Percentiles rank a stretch among this genome's conserved stretches.
These are phyloP conservation scores for Russula abietina DNA, from an alignment of 768 basidiomycete genomes.

Conservation along the genomic window DNA sequence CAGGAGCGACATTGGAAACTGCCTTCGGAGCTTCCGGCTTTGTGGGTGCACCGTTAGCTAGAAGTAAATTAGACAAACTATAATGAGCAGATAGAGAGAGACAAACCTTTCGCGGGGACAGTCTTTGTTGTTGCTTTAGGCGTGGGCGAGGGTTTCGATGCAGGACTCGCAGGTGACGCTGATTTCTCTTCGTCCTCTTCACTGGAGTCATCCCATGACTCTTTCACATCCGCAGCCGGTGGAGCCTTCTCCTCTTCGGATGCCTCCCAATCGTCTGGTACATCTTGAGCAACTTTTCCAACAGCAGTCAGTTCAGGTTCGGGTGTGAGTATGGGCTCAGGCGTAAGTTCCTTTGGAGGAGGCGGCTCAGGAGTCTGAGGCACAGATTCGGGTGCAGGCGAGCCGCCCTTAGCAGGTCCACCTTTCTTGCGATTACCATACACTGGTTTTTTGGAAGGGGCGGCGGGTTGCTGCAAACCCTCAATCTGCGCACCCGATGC, in stretches of 20 bases:
- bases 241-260: constrained; percentile 45
- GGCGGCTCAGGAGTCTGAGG: constrained; percentile 31
- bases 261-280: constrained; percentile 57
- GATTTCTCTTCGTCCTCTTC: constrained; percentile 30
- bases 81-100: neutral
- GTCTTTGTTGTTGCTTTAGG: neutral
- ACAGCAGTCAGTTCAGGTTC: constrained; percentile 26
- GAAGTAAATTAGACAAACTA: neutral
- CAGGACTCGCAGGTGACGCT: constrained; percentile 9
- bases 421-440: constrained; percentile 86
- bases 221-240: constrained; percentile 24
- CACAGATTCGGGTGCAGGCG: constrained; percentile 50
- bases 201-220: constrained; percentile 45
- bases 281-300: constrained; percentile 31
- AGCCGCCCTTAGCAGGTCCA: constrained; percentile 45
- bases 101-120: constrained; percentile 11
- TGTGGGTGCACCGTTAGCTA: constrained; percentile 16
- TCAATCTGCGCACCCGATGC: constrained; percentile 87
- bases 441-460: constrained; percentile 63
- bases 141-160: constrained; percentile 2
- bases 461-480: constrained; percentile 63
- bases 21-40: constrained; percentile 7
- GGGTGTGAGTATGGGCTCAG: constrained; percentile 26
- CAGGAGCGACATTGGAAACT: constrained; percentile 21
- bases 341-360: constrained; percentile 21